Evolutionary conservation across 768 basidiomycete species (phyloP), one percentile per base, ranked within the genome.

Genomic region (Pisolithus orientalis): DNA sequence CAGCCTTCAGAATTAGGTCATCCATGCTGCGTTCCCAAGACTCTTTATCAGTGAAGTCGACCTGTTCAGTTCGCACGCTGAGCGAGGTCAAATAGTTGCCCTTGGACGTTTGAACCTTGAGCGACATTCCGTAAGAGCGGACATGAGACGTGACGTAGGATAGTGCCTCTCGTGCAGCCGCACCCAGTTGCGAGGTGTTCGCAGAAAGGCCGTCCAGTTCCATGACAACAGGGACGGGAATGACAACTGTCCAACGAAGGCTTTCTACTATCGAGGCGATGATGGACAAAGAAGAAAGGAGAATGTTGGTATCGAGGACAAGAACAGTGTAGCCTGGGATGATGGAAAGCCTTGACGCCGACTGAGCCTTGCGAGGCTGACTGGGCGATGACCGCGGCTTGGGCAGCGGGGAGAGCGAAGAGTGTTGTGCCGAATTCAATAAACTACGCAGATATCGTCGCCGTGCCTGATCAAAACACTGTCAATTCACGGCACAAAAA

Each of bases 191-290:
- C 0, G 79, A 67, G 0, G 79, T 69, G 57, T 88, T 85, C 52
- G 73, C 68, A 1, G 80, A 76, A 7, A 98, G 82, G n/a, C 94
- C 93, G 58, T 99, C 95, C 7, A 99, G 84, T 60, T 99, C 96
- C 78, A 94, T 97, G 63, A 98, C 80, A 55, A 96, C 95, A 0
- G 94, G 94, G 3, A 98, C 79, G 4, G 96, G 96, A 0, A 99
- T 74, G 53, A 99, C 75, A 44, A 95, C 76, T 0, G 91, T 96
- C 93, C 94, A 98, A 27, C 73, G 74, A 16, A 83, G 69, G 54
- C 82, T 84, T 66, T 95, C 90, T 48, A 97, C 75, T 53, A 98
- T 75, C 11, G 84, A 78, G 0, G 80, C 68, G 53, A 99, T 76
- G 57, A 87, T 73, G 0, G 83, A 66, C 4, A 97, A 75, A 0